These are phyloP conservation scores for Mycena sp. DNA, from an alignment of 1,284 basidiomycete species.

Conservation along the genomic window DNA sequence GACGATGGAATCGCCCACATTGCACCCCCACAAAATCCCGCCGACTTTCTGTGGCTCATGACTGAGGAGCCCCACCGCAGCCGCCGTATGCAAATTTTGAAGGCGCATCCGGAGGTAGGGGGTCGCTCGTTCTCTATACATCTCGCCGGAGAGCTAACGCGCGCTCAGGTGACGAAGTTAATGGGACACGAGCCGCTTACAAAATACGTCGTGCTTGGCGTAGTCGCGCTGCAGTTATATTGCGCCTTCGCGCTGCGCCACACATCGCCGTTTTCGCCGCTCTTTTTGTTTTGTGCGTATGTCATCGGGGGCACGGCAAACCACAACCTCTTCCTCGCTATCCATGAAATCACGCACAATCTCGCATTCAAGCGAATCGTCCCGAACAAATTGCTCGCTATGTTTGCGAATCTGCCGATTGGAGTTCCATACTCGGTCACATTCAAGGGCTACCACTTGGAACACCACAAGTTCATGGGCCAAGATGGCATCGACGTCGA, in stretches of 20 bases:
- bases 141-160: conserved; percentile 4
- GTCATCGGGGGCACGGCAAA: conserved; percentile 93
- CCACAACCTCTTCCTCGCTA: conserved; percentile 97
- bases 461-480: conserved; percentile 95
- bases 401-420: conserved; percentile 93
- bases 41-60: conserved; percentile 94
- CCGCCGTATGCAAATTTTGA: conserved; percentile 89
- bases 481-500: conserved; percentile 97
- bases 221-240: conserved; percentile 83
- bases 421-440: conserved; percentile 95
- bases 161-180: conserved; percentile 83
- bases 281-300: conserved; percentile 87
- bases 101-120: conserved; percentile 91
- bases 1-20: conserved; percentile 57
- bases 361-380: conserved; percentile 89
- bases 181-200: conserved; percentile 96
- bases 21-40: conserved; percentile 73
- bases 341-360: conserved; percentile 99
- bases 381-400: conserved; percentile 89
- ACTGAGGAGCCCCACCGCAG: conserved; percentile 97
- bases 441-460: conserved; percentile 97
- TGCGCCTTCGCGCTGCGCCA: conserved; percentile 76
- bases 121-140: not conserved
- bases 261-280: conserved; percentile 74
- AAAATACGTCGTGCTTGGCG: conserved; percentile 86